Conservation (phyloP, 2,329 filamentous ascomycete species). For the Sclerotinia trifoliorum region DNA sequence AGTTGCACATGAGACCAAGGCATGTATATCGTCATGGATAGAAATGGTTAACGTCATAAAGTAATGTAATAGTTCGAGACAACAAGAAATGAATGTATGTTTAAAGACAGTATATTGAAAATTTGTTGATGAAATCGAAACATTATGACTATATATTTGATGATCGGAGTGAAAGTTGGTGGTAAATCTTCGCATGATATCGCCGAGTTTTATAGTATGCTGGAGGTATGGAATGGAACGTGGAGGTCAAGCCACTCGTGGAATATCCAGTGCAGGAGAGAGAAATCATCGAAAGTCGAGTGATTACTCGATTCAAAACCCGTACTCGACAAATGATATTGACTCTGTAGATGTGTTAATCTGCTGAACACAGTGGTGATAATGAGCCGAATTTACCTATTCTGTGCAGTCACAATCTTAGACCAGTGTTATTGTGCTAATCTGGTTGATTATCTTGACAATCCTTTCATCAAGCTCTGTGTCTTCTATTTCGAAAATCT, state of each 20-base stretch:
- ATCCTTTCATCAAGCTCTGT: accelerated
- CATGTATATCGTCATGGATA: background rate
- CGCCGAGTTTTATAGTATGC: background rate
- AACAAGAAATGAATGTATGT: background rate
- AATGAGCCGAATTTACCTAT: background rate
- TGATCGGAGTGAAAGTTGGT: background rate
- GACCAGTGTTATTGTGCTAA: background rate
- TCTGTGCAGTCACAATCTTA: background rate
- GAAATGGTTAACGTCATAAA: background rate
- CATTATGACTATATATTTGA: background rate
- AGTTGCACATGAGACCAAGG: no score
- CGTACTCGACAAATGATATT: no score
- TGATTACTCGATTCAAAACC: background rate
- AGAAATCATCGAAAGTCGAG: background rate
- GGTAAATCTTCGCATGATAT: background rate
- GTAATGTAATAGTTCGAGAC: slow-evolving; percentile 10
- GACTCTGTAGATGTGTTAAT: background rate
- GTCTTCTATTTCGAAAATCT: background rate
- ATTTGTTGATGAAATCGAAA: background rate
- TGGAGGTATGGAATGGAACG: background rate
- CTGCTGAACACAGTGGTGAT: background rate
- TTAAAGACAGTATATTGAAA: no score
- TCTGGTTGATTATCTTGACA: background rate
- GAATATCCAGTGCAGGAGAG: background rate
- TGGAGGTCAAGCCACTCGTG: background rate